These are phyloP conservation scores for Lumnitzera racemosa DNA, from an alignment of 345 rosid genomes.

Conservation along the genomic window DNA sequence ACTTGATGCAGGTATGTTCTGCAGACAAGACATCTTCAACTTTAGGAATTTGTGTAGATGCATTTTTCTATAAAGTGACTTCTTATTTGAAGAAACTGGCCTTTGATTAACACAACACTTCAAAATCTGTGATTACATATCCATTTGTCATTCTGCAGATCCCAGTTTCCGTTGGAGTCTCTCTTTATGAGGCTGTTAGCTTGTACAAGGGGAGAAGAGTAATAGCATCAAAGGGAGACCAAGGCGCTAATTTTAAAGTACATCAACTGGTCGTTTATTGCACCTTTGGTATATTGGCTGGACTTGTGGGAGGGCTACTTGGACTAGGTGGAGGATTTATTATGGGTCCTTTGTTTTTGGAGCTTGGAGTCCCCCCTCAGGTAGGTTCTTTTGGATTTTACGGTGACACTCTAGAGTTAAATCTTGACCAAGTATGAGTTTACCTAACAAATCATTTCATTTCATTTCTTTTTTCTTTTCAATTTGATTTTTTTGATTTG, in stretches of 20 bases:
- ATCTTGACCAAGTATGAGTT: too few species aligned
- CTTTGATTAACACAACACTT: not conserved
- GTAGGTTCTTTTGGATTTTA: slow-evolving; percentile 12
- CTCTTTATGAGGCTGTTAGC: slow-evolving; percentile 53
- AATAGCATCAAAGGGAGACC: slow-evolving; percentile 58
- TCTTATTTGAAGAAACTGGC: not conserved
- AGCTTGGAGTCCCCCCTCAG: slow-evolving; percentile 75
- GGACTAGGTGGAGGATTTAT: slow-evolving; percentile 84
- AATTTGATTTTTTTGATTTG: too few species aligned
- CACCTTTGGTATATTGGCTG: slow-evolving; percentile 51
- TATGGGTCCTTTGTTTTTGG: slow-evolving; percentile 72
- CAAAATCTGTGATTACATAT: not conserved
- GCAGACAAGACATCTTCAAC: not conserved
- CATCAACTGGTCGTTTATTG: slow-evolving; percentile 51
- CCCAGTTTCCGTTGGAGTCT: slow-evolving; percentile 63
- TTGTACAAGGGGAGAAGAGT: slow-evolving; percentile 56
- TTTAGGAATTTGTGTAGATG: not conserved
- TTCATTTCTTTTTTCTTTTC: not conserved
- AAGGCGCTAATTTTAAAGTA: slow-evolving; percentile 24
- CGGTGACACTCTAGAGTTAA: too few species aligned
- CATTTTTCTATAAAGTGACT: not conserved
- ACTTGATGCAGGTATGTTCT: slow-evolving; percentile 49
- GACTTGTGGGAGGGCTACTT: slow-evolving; percentile 68
- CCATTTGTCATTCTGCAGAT: slow-evolving; percentile 24
- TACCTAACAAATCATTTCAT: not conserved